These are phyloP conservation scores for Penicillium waksmanii DNA, from an alignment of 495 filamentous ascomycete genomes.

Conservation along the genomic window DNA sequence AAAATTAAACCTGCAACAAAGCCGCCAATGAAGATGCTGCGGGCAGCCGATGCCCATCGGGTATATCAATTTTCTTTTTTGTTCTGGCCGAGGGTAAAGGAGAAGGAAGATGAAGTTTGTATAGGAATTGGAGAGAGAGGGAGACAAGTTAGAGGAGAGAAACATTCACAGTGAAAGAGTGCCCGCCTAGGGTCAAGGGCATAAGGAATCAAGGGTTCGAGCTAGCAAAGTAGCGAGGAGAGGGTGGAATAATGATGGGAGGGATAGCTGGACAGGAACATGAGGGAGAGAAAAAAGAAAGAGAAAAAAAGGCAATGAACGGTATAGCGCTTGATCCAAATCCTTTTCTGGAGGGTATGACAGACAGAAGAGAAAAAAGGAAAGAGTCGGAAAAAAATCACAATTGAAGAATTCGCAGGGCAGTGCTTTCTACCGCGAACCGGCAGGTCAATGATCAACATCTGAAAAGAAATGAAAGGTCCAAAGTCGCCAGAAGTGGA, in stretches of 20 bases:
- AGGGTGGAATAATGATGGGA: conserved; percentile 9
- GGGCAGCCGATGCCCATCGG: conserved; percentile 6
- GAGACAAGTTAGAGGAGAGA: conserved; percentile 11
- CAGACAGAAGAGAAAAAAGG: conserved; percentile 17
- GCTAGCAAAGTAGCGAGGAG: conserved; percentile 11
- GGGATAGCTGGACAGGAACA: not conserved
- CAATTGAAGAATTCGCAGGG: conserved; percentile 1
- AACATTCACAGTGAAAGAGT: conserved; percentile 23
- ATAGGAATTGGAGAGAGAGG: conserved; percentile 3
- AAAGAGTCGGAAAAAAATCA: not conserved
- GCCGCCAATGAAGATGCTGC: not conserved
- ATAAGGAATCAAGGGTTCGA: conserved; percentile 4
- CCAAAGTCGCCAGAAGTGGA: conserved; percentile 18
- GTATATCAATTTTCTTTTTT: conserved; percentile 30
- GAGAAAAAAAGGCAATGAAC: conserved; percentile 1
- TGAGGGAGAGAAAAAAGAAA: not conserved
- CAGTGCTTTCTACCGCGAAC: conserved; percentile 16
- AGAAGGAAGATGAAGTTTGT: conserved; percentile 7
- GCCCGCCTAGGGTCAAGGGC: not conserved
- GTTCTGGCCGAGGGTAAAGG: conserved; percentile 1
- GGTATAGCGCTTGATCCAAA: conserved; percentile 1
- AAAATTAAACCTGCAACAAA: not conserved
- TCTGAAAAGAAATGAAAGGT: conserved; percentile 6
- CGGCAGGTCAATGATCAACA: conserved; percentile 12
- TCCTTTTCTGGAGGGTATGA: conserved; percentile 6